Evolutionary conservation across 345 rosid genomes (phyloP), one percentile per base, ranked within the genome.

Genomic region (Camelina hispida): DNA sequence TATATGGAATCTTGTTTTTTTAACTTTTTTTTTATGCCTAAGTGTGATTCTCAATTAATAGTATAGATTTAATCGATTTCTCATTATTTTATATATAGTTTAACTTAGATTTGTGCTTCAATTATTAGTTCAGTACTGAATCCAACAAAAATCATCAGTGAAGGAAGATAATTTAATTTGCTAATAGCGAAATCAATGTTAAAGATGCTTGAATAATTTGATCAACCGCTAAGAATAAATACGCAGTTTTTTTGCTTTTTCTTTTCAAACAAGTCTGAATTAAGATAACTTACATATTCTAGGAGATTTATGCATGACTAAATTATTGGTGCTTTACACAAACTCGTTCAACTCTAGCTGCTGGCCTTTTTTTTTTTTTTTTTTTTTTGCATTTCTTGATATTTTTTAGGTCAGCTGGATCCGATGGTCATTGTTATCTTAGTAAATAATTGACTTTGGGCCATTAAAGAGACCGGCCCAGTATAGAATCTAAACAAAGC

Each of bases 381-480:
- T n/a, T n/a, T n/a, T n/a, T n/a, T n/a, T n/a, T n/a, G 54, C 44
- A 59, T 11, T 18, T 11, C 32, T 61, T 40, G 23, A 7, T 40
- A 23, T n/a, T 40, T 40, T 14, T 0, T 20, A 6, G 3, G 9
- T 18, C 17, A 38, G 16, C 20, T 38, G 48, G 17, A 60, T 40
- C 65, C 11, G 6, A 17, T 12, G 28, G 44, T 5, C 28, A 59
- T 1, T 10, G 6, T 37, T 12, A 37, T 35, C 46, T 4, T 7
- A 12, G 16, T 38, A 60, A 38, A 60, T 38, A 10, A 46, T 28
- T 3, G 8, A 50, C 2, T 12, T 34, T 50, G 37, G 50, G 72
- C 72, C 62, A 10, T 35, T 12, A 9, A 23, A 62, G 16, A 68
- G 57, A 43, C 16, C 32, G 50, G 65, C 58, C 65, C 79, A 76